Percentiles rank a stretch among this genome's conserved stretches.
phyloP scores from a whole-genome alignment of 495 filamentous ascomycete species.

The Cenococcum geophilum region DNA sequence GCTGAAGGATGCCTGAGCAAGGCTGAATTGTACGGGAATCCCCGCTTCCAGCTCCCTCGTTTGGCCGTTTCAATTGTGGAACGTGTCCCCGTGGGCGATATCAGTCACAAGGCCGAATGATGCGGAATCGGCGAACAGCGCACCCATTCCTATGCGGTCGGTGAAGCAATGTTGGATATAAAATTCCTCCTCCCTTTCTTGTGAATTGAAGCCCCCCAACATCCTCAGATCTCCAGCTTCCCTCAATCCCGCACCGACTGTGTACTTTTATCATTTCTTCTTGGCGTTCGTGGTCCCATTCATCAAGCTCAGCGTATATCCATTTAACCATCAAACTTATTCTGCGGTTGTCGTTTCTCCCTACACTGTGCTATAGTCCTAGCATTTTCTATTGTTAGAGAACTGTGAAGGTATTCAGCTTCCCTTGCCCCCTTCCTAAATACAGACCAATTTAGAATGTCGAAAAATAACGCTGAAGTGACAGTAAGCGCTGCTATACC shows the following conservation, averaged over 20 bases:
- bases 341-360: no score
- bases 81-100: background rate
- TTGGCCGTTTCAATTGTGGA: background rate
- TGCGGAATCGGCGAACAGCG: background rate
- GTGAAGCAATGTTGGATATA: background rate
- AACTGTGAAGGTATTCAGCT: no score
- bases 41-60: background rate
- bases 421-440: no score
- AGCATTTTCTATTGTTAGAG: no score
- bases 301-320: background rate
- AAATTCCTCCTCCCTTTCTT: background rate
- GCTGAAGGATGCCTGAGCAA: background rate
- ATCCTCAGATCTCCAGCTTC: background rate
- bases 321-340: background rate
- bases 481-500: background rate
- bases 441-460: no score
- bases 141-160: background rate
- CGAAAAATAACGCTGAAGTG: background rate
- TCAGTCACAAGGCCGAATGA: background rate
- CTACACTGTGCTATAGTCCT: no score
- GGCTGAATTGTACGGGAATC: background rate
- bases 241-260: background rate
- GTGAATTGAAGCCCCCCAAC: background rate
- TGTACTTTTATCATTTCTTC: background rate
- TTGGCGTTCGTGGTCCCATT: background rate